phyloP scores from a whole-genome alignment of 495 filamentous ascomycete genomes.

The Friedmanniomyces simplex region DNA sequence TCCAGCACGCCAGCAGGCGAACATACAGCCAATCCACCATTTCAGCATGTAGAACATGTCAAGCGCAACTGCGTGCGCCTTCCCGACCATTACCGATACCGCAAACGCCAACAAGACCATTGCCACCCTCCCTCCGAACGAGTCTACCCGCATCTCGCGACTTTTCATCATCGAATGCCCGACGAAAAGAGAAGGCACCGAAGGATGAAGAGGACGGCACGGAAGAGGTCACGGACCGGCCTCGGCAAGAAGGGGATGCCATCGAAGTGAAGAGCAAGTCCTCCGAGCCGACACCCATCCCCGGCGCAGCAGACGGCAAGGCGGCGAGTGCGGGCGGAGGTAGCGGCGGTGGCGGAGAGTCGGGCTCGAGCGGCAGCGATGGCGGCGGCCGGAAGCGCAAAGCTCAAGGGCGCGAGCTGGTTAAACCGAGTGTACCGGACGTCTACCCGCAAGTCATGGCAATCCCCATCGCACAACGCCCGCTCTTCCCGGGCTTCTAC shows the following conservation, averaged over 20 bases:
- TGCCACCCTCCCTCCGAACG: background rate
- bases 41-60: constrained; percentile 12
- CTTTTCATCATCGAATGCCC: constrained; percentile 30
- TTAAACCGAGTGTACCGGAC: constrained; percentile 82
- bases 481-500: constrained; percentile 95
- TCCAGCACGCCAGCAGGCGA: constrained; percentile 4
- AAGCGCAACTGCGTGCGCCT: constrained; percentile 7
- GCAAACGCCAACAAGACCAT: background rate
- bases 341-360: constrained; percentile 40
- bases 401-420: constrained; percentile 58
- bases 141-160: constrained; percentile 19
- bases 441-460: constrained; percentile 98
- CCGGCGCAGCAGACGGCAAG: constrained; percentile 20
- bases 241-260: constrained; percentile 26
- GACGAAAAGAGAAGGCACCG: constrained; percentile 32
- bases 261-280: constrained; percentile 34
- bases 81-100: constrained; percentile 1
- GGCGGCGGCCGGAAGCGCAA: constrained; percentile 51
- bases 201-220: constrained; percentile 36
- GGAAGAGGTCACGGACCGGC: constrained; percentile 38
- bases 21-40: constrained; percentile 1
- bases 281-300: constrained; percentile 37
- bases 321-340: constrained; percentile 30
- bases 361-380: constrained; percentile 40
- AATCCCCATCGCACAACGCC: constrained; percentile 91